Evolutionary conservation across 2,329 filamentous ascomycete genomes (phyloP).

Genomic region (Fusarium nodosum): DNA sequence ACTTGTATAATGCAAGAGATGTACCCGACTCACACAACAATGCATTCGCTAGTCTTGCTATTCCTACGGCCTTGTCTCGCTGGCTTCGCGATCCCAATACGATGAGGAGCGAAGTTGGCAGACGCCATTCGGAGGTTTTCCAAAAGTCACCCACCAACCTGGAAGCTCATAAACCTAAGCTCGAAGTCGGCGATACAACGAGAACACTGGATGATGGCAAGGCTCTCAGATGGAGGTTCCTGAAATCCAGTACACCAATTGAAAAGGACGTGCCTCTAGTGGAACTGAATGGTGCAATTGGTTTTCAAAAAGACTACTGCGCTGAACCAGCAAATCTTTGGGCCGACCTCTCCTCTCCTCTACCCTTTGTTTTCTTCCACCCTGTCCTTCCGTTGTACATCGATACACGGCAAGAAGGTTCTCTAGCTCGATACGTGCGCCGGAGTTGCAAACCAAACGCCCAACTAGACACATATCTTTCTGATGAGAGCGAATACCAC

Average conservation of each 20-base stretch:
- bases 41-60: conserved; percentile 79
- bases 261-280: conserved; percentile 70
- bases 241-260: conserved; percentile 66
- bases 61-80: conserved; percentile 79
- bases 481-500: conserved; percentile 82
- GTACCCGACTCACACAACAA: conserved; percentile 77
- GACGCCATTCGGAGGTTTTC: conserved; percentile 77
- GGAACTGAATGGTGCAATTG: conserved; percentile 83
- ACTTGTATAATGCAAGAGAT: conserved; percentile 75
- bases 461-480: conserved; percentile 87
- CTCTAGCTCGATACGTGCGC: conserved; percentile 86
- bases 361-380: conserved; percentile 89
- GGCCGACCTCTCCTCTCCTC: conserved; percentile 73
- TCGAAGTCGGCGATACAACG: conserved; percentile 65
- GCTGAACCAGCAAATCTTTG: conserved; percentile 75
- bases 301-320: conserved; percentile 80
- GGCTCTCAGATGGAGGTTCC: conserved; percentile 76
- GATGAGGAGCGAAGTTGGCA: conserved; percentile 76
- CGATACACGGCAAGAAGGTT: conserved; percentile 90
- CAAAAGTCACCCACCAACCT: conserved; percentile 62
- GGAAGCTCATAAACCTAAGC: conserved; percentile 59
- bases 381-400: conserved; percentile 91
- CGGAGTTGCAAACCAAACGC: conserved; percentile 93
- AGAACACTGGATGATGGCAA: conserved; percentile 53
- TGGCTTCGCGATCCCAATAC: conserved; percentile 84